Conservation (phyloP, 805 yeast species). For the Candida dajiaensis region DNA sequence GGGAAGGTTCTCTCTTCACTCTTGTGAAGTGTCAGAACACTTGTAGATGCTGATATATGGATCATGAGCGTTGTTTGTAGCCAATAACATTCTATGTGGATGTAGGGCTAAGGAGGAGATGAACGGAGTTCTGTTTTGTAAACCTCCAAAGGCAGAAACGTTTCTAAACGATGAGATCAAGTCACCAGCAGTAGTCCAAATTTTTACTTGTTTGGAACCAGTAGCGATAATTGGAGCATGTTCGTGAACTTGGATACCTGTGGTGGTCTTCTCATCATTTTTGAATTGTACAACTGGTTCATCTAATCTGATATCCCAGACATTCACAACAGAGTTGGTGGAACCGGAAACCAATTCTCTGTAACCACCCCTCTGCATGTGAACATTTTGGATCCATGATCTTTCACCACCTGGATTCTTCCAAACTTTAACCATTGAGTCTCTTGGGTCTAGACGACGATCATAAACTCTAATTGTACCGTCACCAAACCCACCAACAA, state of each 20-base stretch:
- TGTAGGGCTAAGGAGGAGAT: slow-evolving; percentile 71
- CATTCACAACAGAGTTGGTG: slow-evolving; percentile 71
- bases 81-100: slow-evolving; percentile 93
- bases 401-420: slow-evolving; percentile 40
- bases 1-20: neutral
- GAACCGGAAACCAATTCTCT: slow-evolving; percentile 85
- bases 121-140: slow-evolving; percentile 32
- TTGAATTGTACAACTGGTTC: slow-evolving; percentile 65
- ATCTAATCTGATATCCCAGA: slow-evolving; percentile 84
- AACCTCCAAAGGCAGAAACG: slow-evolving; percentile 26
- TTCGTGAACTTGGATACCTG: slow-evolving; percentile 81
- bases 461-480: slow-evolving; percentile 88
- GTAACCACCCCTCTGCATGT: slow-evolving; percentile 95
- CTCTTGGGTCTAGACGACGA: slow-evolving; percentile 76
- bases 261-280: slow-evolving; percentile 43
- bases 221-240: slow-evolving; percentile 94
- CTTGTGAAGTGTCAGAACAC: slow-evolving; percentile 31
- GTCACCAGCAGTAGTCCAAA: slow-evolving; percentile 86
- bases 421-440: slow-evolving; percentile 84
- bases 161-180: slow-evolving; percentile 55
- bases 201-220: slow-evolving; percentile 70
- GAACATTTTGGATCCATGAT: slow-evolving; percentile 65
- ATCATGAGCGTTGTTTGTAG: slow-evolving; percentile 77
- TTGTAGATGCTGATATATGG: slow-evolving; percentile 59
- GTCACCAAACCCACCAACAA: slow-evolving; percentile 90